Evolutionary conservation across 345 rosid species (phyloP).

Genomic region (Nephelium lappaceum): DNA sequence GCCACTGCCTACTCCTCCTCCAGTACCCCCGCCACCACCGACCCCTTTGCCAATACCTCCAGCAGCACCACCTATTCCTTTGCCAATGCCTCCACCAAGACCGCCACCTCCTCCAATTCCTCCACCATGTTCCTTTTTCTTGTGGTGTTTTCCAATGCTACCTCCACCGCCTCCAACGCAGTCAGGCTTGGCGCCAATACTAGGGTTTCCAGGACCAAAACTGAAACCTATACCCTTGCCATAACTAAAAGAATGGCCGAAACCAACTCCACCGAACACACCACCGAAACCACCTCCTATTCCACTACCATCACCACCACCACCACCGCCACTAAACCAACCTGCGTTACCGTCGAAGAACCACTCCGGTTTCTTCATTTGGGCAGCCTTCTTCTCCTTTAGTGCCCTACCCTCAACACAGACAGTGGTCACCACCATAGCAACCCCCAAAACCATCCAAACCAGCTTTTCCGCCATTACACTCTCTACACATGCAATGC

Average conservation of each 20-base stretch:
- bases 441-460: constrained; percentile 14
- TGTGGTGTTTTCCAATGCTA: not conserved
- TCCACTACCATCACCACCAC: constrained; percentile 12
- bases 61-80: not conserved
- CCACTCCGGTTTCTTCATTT: constrained; percentile 33
- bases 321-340: constrained; percentile 20
- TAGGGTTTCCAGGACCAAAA: constrained; percentile 15
- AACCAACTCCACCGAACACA: constrained; percentile 16
- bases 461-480: constrained; percentile 11
- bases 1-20: not conserved
- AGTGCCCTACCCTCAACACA: constrained; percentile 31
- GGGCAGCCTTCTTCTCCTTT: constrained; percentile 18
- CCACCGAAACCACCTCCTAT: constrained; percentile 13
- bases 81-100: not conserved
- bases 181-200: constrained; percentile 14
- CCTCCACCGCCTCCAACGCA: constrained; percentile 22
- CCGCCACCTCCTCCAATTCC: not conserved
- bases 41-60: not conserved
- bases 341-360: constrained; percentile 23
- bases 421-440: constrained; percentile 15
- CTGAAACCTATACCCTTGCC: constrained; percentile 35
- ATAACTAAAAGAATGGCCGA: constrained; percentile 26
- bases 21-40: not conserved
- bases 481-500: not conserved
- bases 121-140: not conserved